Conservation (phyloP, 257 asterid genomes). For the Fraxinus pennsylvanica region DNA sequence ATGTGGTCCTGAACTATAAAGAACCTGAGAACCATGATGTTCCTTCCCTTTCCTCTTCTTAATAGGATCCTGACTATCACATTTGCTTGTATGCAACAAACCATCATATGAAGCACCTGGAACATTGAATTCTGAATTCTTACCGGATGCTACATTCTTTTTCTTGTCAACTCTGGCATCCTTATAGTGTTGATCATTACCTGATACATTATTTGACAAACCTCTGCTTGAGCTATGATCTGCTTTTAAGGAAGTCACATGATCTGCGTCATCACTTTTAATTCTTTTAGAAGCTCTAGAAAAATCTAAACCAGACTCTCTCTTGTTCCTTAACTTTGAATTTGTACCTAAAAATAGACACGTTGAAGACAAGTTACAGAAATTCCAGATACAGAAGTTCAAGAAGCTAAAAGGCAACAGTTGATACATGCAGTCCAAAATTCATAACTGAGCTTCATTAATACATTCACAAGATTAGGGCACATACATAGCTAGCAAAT, state of each 20-base stretch:
- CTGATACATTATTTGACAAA: slow-evolving; percentile 49
- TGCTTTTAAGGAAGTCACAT: slow-evolving; percentile 50
- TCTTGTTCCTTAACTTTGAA: slow-evolving; percentile 53
- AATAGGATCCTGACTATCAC: slow-evolving; percentile 43
- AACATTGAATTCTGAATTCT: slow-evolving; percentile 39
- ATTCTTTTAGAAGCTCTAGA: slow-evolving; percentile 66
- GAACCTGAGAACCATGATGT: slow-evolving; percentile 26
- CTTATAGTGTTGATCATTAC: slow-evolving; percentile 41
- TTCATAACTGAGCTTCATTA: not conserved
- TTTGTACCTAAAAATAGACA: slow-evolving; percentile 43
- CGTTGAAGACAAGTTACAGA: slow-evolving; percentile 6
- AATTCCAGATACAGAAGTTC: slow-evolving; percentile 16
- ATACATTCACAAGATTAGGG: not conserved
- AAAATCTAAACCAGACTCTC: slow-evolving; percentile 56
- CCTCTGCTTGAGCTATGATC: slow-evolving; percentile 50
- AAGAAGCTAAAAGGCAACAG: slow-evolving; percentile 4
- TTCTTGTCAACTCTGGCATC: slow-evolving; percentile 42
- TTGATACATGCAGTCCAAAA: not conserved
- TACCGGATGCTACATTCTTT: slow-evolving; percentile 29
- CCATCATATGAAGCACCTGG: slow-evolving; percentile 48
- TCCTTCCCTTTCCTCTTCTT: slow-evolving; percentile 67
- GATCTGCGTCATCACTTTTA: slow-evolving; percentile 53
- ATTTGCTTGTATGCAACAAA: slow-evolving; percentile 41
- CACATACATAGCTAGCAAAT: not conserved
- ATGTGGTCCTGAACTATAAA: slow-evolving; percentile 31